Base-by-base conservation (phyloP, 495 filamentous ascomycete species). In the Podospora tetraspora region DNA sequence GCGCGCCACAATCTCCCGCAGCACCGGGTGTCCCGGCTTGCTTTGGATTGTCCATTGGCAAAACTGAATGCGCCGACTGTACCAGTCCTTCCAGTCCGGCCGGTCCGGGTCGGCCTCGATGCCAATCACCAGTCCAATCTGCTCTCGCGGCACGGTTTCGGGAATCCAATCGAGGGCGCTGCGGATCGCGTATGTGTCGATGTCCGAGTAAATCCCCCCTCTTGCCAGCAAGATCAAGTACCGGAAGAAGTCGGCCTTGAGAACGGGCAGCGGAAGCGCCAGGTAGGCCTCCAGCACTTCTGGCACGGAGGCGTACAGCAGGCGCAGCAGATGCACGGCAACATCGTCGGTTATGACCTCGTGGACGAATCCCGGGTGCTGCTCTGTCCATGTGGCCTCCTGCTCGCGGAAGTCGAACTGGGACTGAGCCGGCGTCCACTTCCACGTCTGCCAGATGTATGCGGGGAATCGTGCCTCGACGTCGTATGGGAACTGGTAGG, bases 371-470 rank as follows among this genome's bases (percentile, higher is more conserved):
- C 86, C 88, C 0, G 95, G 95, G 78, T 99, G 92, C 70, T 91
- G 82, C 70, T 93, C 87, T 3, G 93, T 90, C 95, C 95, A 99
- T 68, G 90, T 92, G 57, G 93, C 92, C 80, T 99, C 95, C 65
- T 90, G 82, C 29, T 87, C 85, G 61, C 96, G 88, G 61, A 96
- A 91, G 7, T 82, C 79, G 74, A 99, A 99, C 68, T 92, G 86
- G 64, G 86, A 83, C n/a, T 90, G 90, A 1, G 89, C 85, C 1
- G 96, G 95, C 1, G 88, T 90, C 76, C 90, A 91, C 79, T 96
- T 97, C 95, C 95, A 99, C 56, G 95, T 99, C 82, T 99, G 95
- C 95, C 95, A 99, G 69, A 99, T 96, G 79, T 96, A 99, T 29
- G 93, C 94, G 0, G 95, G 95, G 78, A 99, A 99, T 77, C 92